phyloP scores from a whole-genome alignment of 495 filamentous ascomycete genomes.

The Xylona heveae region DNA sequence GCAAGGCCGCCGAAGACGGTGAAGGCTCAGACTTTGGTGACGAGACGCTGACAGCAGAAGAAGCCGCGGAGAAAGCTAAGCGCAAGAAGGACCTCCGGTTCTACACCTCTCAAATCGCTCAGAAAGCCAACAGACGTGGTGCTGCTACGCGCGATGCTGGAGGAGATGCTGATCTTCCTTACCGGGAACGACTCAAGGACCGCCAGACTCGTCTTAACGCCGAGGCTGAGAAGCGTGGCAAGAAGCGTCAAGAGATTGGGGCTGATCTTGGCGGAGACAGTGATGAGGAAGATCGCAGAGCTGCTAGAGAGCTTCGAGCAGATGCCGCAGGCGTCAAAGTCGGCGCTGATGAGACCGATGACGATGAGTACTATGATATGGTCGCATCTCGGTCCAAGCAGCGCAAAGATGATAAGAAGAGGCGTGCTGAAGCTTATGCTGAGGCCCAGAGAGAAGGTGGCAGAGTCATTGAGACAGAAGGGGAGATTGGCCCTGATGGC shows the following conservation, averaged over 20 bases:
- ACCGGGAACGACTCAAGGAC: conserved; percentile 71
- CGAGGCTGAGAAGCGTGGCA: conserved; percentile 69
- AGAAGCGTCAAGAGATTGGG: conserved; percentile 29
- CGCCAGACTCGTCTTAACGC: conserved; percentile 64
- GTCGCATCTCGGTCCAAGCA: conserved; percentile 43
- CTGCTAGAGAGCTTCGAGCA: conserved; percentile 22
- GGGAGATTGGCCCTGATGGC: conserved; percentile 45
- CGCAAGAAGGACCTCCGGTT: conserved; percentile 82
- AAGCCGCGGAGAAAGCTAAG: conserved; percentile 61
- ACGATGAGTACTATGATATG: conserved; percentile 24
- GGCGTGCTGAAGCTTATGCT: conserved; percentile 25
- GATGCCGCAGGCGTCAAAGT: conserved; percentile 10
- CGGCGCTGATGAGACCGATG: not conserved
- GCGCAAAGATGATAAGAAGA: conserved; percentile 55
- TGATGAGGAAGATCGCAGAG: conserved; percentile 42
- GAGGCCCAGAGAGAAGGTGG: conserved; percentile 32
- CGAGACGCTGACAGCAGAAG: conserved; percentile 35
- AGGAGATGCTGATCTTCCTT: conserved; percentile 80
- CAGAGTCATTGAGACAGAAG: conserved; percentile 32
- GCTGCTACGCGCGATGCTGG: conserved; percentile 67
- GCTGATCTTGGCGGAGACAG: conserved; percentile 30
- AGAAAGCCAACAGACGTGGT: conserved; percentile 71
- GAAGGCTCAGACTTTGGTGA: conserved; percentile 48
- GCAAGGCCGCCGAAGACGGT: conserved; percentile 10
- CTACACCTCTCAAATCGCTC: conserved; percentile 89